Percentiles rank a stretch among this genome's conserved stretches.
Conservation (phyloP, 352 stramenopile genomes). For the Globisporangium yorkense region DNA sequence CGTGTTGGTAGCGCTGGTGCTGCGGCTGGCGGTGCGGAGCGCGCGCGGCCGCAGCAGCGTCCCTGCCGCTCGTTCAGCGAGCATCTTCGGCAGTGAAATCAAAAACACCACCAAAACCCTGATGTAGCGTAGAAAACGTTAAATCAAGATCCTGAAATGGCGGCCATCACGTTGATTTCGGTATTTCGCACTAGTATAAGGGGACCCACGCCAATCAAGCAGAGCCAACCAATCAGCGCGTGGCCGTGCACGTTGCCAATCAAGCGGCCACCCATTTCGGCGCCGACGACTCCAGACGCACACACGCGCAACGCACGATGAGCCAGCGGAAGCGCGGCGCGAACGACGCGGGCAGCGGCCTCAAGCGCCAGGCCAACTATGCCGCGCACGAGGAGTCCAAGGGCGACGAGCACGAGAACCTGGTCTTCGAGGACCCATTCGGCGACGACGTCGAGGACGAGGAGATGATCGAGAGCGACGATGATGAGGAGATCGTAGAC, state of each 20-base stretch:
- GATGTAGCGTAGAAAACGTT: background rate
- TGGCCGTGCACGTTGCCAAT: background rate
- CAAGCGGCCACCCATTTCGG: background rate
- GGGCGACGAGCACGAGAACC: conserved; percentile 43
- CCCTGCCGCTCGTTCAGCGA: background rate
- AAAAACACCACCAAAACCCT: background rate
- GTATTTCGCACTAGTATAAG: background rate
- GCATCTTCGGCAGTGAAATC: background rate
- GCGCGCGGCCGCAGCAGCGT: background rate
- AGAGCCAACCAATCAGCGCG: background rate
- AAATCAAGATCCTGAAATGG: background rate
- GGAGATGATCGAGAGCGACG: conserved; percentile 83
- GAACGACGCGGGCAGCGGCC: conserved; percentile 26
- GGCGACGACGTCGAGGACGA: conserved; percentile 89
- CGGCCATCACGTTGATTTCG: background rate
- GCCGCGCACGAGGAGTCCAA: conserved; percentile 17
- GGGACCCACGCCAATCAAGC: background rate
- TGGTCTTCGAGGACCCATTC: conserved; percentile 88
- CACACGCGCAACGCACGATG: conserved; percentile 20
- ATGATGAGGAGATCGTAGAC: conserved; percentile 59
- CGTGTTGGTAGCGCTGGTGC: background rate
- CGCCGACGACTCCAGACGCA: background rate
- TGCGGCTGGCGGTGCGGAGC: background rate
- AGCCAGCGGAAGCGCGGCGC: conserved; percentile 71
- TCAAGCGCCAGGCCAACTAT: conserved; percentile 51